Base-by-base conservation (phyloP, 2,329 filamentous ascomycete species). In the Penicillium occitanis region DNA sequence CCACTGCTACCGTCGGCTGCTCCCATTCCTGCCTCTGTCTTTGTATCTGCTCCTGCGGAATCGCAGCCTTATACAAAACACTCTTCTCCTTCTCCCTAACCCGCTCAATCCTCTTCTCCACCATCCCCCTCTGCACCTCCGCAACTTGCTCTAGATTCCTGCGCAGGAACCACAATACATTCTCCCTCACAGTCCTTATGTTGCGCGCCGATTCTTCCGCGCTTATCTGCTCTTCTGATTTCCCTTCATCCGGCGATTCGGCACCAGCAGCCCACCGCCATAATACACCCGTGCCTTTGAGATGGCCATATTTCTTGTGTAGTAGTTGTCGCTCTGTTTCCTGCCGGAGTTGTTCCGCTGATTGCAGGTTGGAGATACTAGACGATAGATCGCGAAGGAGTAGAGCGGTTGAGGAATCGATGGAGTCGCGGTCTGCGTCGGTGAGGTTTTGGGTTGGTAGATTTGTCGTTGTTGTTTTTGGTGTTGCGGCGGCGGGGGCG, bases 1-100 rank as follows among this genome's bases (percentile, higher is more conserved):
- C 66, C 66, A 63, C 25, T 2, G 57, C 35, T 37, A 37, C 11
- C 35, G 13, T 37, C 8, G 57, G 57, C 11, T 57, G n/a, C 33
- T 68, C 69, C 57, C 67, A 46, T 67, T 59, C 48, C 28, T 66
- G 67, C 51, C n/a, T 67, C 66, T 65, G 57, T 2, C 66, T 19
- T 10, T 61, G 57, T 8, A 25, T 11, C 17, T 44, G 14, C 6
- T 48, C 46, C 13, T 59, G 28, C 17, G 55, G 25, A 51, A 44
- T 63, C 28, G 19, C 74, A 79, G 62, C 84, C 76, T 92, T 93
- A 69, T 92, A 91, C 65, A 97, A 81, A 67, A 94, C 86, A 74
- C 91, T 96, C 79, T 92, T 91, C 73, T 89, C 93, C 86, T 91
- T 95, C 81, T 98, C 93, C 77, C 94, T 85, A 76, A 96, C 92